Conservation (phyloP, 1,284 basidiomycete genomes). For the Ceratobasidium sp. region DNA sequence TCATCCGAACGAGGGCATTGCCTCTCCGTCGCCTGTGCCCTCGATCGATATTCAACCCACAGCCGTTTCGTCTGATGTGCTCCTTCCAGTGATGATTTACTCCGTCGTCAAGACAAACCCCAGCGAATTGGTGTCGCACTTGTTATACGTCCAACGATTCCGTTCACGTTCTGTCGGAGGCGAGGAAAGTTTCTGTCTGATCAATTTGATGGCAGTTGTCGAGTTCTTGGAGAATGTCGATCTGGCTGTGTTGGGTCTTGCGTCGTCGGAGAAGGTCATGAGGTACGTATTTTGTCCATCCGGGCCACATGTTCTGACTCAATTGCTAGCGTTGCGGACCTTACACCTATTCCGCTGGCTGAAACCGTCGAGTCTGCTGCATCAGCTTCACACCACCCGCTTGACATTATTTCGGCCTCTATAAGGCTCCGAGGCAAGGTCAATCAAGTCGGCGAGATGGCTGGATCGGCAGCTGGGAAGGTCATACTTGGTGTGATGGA, state of each 20-base stretch:
- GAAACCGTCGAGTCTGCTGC: constrained; percentile 46
- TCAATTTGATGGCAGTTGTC: constrained; percentile 91
- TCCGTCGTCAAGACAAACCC: constrained; percentile 91
- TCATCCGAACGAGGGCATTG: constrained; percentile 39
- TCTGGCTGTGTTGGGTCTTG: constrained; percentile 78
- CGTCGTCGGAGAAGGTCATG: constrained; percentile 66
- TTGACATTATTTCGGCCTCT: constrained; percentile 44
- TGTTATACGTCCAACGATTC: constrained; percentile 87
- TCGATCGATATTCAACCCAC: constrained; percentile 49
- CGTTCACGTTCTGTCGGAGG: constrained; percentile 70
- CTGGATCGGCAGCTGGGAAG: constrained; percentile 78
- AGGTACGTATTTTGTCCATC: constrained; percentile 51
- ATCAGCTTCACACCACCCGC: constrained; percentile 40
- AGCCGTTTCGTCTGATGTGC: constrained; percentile 72
- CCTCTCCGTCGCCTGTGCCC: constrained; percentile 33
- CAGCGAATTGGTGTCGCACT: constrained; percentile 79
- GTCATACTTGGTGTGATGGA: constrained; percentile 86
- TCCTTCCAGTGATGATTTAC: constrained; percentile 89
- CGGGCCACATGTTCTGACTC: not conserved
- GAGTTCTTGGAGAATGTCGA: constrained; percentile 95
- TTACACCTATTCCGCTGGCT: constrained; percentile 75
- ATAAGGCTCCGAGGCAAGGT: constrained; percentile 73
- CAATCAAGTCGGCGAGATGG: constrained; percentile 80
- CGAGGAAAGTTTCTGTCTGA: constrained; percentile 89
- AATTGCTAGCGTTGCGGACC: constrained; percentile 65